phyloP scores from a whole-genome alignment of 2,329 filamentous ascomycete species.

The Diaporthe sp. region DNA sequence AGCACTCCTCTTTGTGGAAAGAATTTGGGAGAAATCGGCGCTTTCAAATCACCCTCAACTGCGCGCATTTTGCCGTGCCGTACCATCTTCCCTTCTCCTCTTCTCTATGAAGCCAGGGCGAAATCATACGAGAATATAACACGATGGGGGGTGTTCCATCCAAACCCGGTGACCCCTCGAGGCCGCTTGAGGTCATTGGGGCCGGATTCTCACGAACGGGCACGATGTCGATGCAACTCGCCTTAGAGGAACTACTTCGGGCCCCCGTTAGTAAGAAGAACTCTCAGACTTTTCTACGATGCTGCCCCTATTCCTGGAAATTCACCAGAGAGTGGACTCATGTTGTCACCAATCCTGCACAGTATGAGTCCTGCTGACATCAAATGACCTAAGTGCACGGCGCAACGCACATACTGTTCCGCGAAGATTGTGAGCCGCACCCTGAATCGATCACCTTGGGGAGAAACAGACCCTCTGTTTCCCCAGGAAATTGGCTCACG shows the following conservation, averaged over 20 bases:
- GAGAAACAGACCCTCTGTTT: too few relatives aligned
- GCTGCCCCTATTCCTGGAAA: background rate
- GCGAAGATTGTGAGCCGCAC: conserved; percentile 13
- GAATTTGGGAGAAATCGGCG: background rate
- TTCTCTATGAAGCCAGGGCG: background rate
- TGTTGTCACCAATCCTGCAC: background rate
- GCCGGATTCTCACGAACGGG: conserved; percentile 22
- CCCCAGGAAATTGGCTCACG: background rate
- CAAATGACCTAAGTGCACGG: conserved; percentile 19
- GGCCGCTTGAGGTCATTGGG: conserved; percentile 15
- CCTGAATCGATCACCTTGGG: too few relatives aligned
- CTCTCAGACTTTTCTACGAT: background rate
- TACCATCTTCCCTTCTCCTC: too few relatives aligned
- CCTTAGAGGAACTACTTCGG: conserved; percentile 3
- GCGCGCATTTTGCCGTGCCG: background rate
- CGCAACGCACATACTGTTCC: conserved; percentile 5
- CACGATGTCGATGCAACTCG: conserved; percentile 4
- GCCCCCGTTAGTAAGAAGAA: conserved; percentile 18
- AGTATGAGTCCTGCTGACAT: background rate
- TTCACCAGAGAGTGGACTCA: too few relatives aligned
- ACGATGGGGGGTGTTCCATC: conserved; percentile 22
- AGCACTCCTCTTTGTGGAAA: background rate
- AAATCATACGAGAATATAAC: background rate
- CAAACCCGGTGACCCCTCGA: conserved; percentile 4
- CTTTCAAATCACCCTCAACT: background rate